A percentile compares a stretch with the other conserved stretches of the same genome.
phyloP scores from a whole-genome alignment of 768 basidiomycete genomes.

The Leucocoprinus birnbaumii region DNA sequence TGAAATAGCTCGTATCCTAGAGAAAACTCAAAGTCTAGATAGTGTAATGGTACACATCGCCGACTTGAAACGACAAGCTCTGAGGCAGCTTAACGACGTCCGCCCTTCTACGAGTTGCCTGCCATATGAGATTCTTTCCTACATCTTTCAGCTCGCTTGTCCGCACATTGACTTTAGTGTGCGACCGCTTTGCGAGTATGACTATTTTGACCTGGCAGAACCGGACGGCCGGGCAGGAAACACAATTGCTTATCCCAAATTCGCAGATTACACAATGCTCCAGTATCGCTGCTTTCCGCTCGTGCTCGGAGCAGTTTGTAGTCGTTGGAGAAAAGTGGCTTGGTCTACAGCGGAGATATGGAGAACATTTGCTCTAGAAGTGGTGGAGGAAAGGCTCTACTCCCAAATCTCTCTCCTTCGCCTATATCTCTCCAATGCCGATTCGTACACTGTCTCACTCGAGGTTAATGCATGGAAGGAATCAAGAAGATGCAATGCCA shows the following conservation, averaged over 20 bases:
- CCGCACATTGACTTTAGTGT: too few relatives aligned
- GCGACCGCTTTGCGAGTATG: too few relatives aligned
- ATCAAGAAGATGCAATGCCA: too few relatives aligned
- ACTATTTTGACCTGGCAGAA: too few relatives aligned
- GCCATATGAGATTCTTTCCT: neutral
- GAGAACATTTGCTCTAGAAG: neutral
- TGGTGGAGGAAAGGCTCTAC: neutral
- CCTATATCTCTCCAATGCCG: neutral
- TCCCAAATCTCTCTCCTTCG: constrained; percentile 4
- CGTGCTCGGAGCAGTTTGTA: neutral
- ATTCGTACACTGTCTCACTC: too few relatives aligned
- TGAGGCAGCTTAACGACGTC: neutral
- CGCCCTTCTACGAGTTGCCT: neutral
- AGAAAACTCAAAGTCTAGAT: neutral
- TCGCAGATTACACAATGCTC: neutral
- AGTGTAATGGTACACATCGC: neutral
- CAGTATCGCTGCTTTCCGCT: neutral
- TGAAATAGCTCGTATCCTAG: neutral
- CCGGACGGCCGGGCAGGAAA: too few relatives aligned
- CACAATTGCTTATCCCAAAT: neutral
- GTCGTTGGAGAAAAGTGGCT: neutral
- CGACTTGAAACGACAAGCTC: neutral
- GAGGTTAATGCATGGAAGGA: too few relatives aligned
- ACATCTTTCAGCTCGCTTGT: too few relatives aligned
- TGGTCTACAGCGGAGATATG: neutral